Conservation (phyloP, 441 rosid species). For the Theobroma grandiflorum region DNA sequence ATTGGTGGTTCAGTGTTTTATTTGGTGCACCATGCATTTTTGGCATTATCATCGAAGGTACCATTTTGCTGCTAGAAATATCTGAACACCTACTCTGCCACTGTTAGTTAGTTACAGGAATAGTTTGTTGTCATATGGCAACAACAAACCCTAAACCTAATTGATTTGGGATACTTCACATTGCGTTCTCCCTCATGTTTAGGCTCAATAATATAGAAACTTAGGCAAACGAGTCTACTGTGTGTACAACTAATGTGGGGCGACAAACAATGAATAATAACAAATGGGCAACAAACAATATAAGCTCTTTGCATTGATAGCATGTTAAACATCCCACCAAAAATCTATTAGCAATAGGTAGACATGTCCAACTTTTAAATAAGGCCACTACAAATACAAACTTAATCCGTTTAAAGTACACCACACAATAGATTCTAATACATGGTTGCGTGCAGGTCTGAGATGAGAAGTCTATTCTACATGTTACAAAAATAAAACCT, state of each 20-base stretch:
- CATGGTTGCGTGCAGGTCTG: not conserved
- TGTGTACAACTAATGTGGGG: not conserved
- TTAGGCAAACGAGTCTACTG: not conserved
- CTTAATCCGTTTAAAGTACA: slow-evolving; percentile 1
- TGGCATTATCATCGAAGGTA: slow-evolving; percentile 76
- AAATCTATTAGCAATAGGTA: not conserved
- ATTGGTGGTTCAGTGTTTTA: slow-evolving; percentile 86
- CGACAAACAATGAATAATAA: slow-evolving; percentile 5
- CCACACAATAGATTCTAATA: not conserved
- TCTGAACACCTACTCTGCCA: slow-evolving; percentile 11
- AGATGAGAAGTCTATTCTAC: not conserved
- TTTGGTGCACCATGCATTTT: slow-evolving; percentile 72
- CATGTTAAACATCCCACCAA: not conserved
- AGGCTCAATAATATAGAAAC: not conserved
- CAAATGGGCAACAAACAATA: not conserved
- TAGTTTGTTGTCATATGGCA: not conserved
- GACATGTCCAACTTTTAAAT: not conserved
- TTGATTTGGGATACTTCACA: not conserved
- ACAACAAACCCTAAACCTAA: slow-evolving; percentile 1
- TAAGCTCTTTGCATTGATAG: not conserved
- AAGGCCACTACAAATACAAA: not conserved
- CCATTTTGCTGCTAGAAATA: not conserved
- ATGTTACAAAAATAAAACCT: not conserved
- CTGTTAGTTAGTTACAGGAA: not conserved
- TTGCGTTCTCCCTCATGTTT: not conserved